Base-by-base conservation (phyloP, 768 basidiomycete genomes). In the Pulveroboletus sp. region DNA sequence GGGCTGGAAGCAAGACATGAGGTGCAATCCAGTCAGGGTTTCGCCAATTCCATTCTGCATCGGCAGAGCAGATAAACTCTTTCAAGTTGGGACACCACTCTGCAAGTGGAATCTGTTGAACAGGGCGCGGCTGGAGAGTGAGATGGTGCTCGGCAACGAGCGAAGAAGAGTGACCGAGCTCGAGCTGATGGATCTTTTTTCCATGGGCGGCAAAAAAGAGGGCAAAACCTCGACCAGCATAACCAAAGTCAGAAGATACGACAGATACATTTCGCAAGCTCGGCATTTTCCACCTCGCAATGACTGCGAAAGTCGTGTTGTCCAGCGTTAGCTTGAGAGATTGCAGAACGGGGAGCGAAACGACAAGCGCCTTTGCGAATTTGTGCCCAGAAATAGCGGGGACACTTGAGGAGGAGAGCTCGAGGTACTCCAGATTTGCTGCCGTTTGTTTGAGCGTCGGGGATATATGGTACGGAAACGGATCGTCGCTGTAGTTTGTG, bases 31-130 rank as follows among this genome's bases (percentile, higher is more conserved):
- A 88, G 60, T 89, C 85, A 0, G 86, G 86, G 44, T 71, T 75
- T 56, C 81, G 76, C 86, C 86, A 88, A 54, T 87, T 84, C 86
- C 86, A 89, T 58, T 85, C 85, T 1, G 85, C 86, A 51, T 88
- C 85, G 2, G 86, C 86, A 37, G 76, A 79, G 60, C 85, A 87
- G 42, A 89, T 83, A 63, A 89, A 84, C 58, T 86, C 76, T 29
- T 69, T 70, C 31, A 89, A 71, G 54, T 83, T 81, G 1, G 86
- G 86, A 54, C 83, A 86, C 81, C 82, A 85, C 16, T 72, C 71
- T n/a, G 80, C 81, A 6, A 88, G 72, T 5, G 78, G 78, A 16
- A 81, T 71, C 32, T 62, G 61, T 41, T 63, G 63, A 36, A 54
- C 58, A 48, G 61, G 69, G 60, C 64, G 68, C 4, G 68, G 68